Evolutionary conservation across 1,139 yeast genomes (phyloP), one percentile per base, ranked within the genome.

Genomic region (Lodderomyces margitis): DNA sequence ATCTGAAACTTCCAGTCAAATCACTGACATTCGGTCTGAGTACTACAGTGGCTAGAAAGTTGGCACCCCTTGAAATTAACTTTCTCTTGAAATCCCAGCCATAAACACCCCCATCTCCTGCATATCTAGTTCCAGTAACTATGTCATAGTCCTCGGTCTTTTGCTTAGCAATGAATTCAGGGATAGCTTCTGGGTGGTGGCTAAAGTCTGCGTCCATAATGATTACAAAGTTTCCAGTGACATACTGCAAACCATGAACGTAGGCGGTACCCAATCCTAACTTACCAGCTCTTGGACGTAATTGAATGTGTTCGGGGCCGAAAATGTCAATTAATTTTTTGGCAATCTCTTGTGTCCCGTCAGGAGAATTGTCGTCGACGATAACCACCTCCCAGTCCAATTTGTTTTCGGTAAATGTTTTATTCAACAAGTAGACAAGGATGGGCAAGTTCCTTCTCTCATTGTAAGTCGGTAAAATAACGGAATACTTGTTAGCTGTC

Each of bases 121-220:
- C 85, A 54, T 85, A 85, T 56, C 94, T 76, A 14, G 94, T 85
- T 39, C 94, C 94, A n/a, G 92, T 84, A 40, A 85, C 92, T 59
- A 85, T 84, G 55, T 85, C 94, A 55, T 66, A 83, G 62, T 84
- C 64, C 41, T 71, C 75, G 46, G 73, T 68, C 62, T 81, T 75
- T 59, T 85, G 94, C 59, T 81, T 80, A 44, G 75, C 76, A 53
- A 85, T 83, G 57, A 85, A 84, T 58, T 82, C 70, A 5, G 92
- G 92, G 59, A 85, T 84, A 34, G 91, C 85, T 52, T 81, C 83
- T 15, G 94, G 94, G 58, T 81, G 83, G 60, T 85, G 94, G 11
- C 89, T 82, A 65, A 85, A 85, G 61, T 85, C 94, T 12, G 94
- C 94, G 59, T 85, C 94, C 94, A 85, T 85, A 51, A 85, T 85